Percentiles rank a stretch among this genome's conserved stretches.
phyloP scores from a whole-genome alignment of 2,329 filamentous ascomycete genomes.

The Aspergillus nomiae region DNA sequence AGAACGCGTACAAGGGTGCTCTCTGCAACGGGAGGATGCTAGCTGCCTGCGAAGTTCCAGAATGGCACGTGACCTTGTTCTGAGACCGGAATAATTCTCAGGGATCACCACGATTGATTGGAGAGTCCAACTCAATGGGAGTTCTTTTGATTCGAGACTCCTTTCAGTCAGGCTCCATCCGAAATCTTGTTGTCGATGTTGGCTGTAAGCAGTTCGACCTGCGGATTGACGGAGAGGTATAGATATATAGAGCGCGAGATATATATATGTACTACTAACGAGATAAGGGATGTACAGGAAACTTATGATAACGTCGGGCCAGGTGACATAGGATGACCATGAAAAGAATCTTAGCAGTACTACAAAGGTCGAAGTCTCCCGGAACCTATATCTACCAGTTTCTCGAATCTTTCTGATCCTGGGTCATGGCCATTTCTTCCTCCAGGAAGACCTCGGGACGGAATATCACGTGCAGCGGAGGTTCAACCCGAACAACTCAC shows the following conservation, averaged over 20 bases:
- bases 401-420: background rate
- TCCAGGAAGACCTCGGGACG: background rate
- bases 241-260: fast-evolving
- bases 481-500: background rate
- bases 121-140: background rate
- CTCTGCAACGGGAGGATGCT: too few relatives aligned
- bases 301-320: background rate
- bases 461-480: background rate
- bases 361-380: background rate
- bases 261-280: background rate
- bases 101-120: too few relatives aligned
- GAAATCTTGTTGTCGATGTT: background rate
- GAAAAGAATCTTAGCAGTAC: background rate
- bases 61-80: too few relatives aligned
- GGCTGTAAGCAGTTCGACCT: background rate
- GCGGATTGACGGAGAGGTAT: background rate
- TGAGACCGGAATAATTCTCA: background rate
- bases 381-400: background rate
- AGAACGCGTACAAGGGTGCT: too few relatives aligned
- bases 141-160: background rate
- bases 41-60: too few relatives aligned
- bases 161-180: background rate
- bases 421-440: background rate
- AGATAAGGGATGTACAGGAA: background rate
- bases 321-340: background rate